Base-by-base conservation (phyloP, 2,329 filamentous ascomycete species). In the Myriosclerotinia curreyana region DNA sequence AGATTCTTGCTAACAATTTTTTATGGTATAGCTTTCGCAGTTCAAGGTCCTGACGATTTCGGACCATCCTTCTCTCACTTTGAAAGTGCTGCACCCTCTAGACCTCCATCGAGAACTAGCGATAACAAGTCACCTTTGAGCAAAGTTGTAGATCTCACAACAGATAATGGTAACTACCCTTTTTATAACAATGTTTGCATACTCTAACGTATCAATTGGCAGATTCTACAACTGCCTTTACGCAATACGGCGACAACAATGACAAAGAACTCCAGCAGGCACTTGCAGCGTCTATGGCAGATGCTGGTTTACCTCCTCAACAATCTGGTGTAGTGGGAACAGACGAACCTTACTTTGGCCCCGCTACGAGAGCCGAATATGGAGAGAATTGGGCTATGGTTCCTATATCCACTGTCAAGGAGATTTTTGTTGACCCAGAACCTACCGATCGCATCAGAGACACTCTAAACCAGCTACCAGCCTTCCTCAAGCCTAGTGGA, bases 301-400 rank as follows among this genome's bases (percentile, higher is more conserved):
- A 83, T 66, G 82, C 81, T 1, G 82, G 82, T 9, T 52, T 75
- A 28, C 68, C 74, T 40, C 77, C 76, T 5, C 83, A 86, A 68
- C 83, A 86, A 72, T 77, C 77, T 1, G 83, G 83, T 17, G 70
- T 85, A 8, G 77, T 77, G 44, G 67, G 60, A 31, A 70, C 69
- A 36, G 76, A 75, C 50, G 68, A 76, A n/a, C 78, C 79, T 5
- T 72, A 81, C 53, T 88, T 88, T 74, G 85, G 85, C 1, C 86
- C 85, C 0, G 84, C 86, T 5, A 86, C 80, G 52, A 78, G 84
- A 44, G 71, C 75, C 2, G 77, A 82, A 46, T 87, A 88, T 67
- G 81, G 86, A 34, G 77, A 77, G 54, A 78, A 82, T 67, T 88
- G 86, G 86, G 83, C 81, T 14, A 81, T 88, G 82, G 80, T 87